Evolutionary conservation across 2,329 filamentous ascomycete species (phyloP), one percentile per base, ranked within the genome.

Genomic region (Boeremia lycopersici): DNA sequence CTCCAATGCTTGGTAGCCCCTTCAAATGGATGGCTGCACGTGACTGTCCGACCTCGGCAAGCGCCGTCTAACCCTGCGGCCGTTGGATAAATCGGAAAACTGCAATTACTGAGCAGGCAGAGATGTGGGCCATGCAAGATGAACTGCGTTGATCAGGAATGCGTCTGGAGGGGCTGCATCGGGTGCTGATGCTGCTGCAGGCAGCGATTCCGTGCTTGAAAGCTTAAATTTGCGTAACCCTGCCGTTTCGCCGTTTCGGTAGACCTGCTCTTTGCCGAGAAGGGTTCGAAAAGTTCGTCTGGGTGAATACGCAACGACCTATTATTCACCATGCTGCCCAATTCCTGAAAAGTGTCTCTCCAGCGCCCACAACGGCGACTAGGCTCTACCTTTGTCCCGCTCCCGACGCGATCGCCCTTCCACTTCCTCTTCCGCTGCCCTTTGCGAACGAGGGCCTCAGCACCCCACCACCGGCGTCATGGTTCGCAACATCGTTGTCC

Each of bases 401-500:
- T 47, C 41, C 40, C 57, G 33, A 35, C 47, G 48, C 26, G 31
- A 35, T 28, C 44, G 43, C 40, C 48, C 36, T 48, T 56, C 35
- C 46, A 46, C 55, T 49, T 50, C 40, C 48, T 50, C 47, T 33
- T 33, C 40, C 40, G 39, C 54, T 47, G 51, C 48, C 48, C 43
- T 48, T 39, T 56, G 53, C 42, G 41, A 36, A 45, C 41, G 41
- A 42, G 19, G 41, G 58, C 30, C 31, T 40, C 25, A 19, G 46
- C 38, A 48, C 29, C 48, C 61, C 55, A 50, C 56, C 52, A 53
- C 59, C 50, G 44, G 55, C 57, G 59, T 58, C 64, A 96, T 97
- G 92, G 93, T 97, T 65, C 89, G 93, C 76, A 96, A 96, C 76
- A 91, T 99, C 63, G 91, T 96, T 71, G 85, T 99, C 60, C 87